Evolutionary conservation across 495 filamentous ascomycete species (phyloP).

Genomic region (Immersiella caudata): DNA sequence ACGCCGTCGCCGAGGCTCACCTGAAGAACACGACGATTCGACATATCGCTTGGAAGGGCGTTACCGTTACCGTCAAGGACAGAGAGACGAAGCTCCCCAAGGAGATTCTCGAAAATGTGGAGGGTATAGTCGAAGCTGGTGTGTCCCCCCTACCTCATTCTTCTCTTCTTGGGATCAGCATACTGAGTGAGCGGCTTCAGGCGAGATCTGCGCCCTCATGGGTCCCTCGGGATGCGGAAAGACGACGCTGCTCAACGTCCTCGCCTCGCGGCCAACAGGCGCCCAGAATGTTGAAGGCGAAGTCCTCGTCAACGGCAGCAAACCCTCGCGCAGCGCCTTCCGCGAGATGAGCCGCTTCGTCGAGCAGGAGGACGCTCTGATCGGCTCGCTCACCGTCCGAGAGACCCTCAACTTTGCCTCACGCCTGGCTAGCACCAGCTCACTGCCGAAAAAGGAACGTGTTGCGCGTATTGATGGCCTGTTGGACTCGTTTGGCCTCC

Average conservation of each 20-base stretch:
- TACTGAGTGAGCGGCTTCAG: conserved; percentile 37
- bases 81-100: conserved; percentile 61
- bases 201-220: conserved; percentile 76
- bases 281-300: conserved; percentile 51
- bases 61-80: conserved; percentile 72
- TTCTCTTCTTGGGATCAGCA: background rate
- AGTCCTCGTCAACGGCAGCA: conserved; percentile 60
- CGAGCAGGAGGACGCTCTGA: conserved; percentile 82
- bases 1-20: conserved; percentile 36
- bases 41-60: conserved; percentile 60
- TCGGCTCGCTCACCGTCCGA: conserved; percentile 73
- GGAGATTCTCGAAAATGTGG: conserved; percentile 55
- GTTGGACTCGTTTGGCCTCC: conserved; percentile 78
- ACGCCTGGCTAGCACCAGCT: conserved; percentile 61
- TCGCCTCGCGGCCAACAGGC: conserved; percentile 67
- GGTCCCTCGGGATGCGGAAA: conserved; percentile 77
- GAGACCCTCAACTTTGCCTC: conserved; percentile 81
- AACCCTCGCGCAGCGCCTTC: conserved; percentile 42
- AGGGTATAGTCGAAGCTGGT: conserved; percentile 57
- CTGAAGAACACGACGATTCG: conserved; percentile 42
- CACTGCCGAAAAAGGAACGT: conserved; percentile 59
- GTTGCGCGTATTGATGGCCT: conserved; percentile 80
- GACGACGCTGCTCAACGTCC: conserved; percentile 74
- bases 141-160: background rate
- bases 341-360: conserved; percentile 68